These are phyloP conservation scores for Coffea eugenioides DNA, from an alignment of 257 asterid species.

Conservation along the genomic window DNA sequence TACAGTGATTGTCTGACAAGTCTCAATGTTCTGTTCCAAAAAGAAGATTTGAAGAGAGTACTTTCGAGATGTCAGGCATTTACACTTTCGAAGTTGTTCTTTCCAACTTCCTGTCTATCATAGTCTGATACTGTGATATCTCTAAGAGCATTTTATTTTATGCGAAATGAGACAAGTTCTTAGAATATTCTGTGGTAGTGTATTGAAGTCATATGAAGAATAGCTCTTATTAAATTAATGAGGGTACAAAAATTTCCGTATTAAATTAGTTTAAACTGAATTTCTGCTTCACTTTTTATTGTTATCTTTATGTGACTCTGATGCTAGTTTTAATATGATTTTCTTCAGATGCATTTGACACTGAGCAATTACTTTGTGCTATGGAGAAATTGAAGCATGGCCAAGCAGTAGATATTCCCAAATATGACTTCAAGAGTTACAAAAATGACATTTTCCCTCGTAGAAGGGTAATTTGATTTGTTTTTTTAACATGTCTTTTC, in stretches of 20 bases:
- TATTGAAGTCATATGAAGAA: neutral
- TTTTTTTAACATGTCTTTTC: neutral
- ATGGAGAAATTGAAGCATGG: constrained; percentile 81
- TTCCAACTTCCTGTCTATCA: neutral
- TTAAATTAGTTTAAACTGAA: neutral
- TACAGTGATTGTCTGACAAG: neutral
- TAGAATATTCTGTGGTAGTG: neutral
- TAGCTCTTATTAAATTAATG: neutral
- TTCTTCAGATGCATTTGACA: constrained; percentile 79
- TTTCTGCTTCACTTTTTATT: neutral
- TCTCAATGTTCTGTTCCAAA: neutral
- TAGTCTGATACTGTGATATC: neutral
- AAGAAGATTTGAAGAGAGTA: neutral
- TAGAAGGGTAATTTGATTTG: constrained; percentile 64
- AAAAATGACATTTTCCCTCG: constrained; percentile 65
- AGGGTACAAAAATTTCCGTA: neutral
- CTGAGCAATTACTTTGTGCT: constrained; percentile 58
- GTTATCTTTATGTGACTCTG: neutral
- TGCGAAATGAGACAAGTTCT: neutral
- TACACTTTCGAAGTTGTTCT: neutral
- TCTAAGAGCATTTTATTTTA: neutral
- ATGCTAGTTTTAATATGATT: constrained; percentile 4
- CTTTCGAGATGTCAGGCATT: neutral
- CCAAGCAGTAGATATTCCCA: constrained; percentile 91
- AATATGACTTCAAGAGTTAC: constrained; percentile 88